Evolutionary conservation across 345 rosid genomes (phyloP).

Genomic region (Sisymbrium altissimum): DNA sequence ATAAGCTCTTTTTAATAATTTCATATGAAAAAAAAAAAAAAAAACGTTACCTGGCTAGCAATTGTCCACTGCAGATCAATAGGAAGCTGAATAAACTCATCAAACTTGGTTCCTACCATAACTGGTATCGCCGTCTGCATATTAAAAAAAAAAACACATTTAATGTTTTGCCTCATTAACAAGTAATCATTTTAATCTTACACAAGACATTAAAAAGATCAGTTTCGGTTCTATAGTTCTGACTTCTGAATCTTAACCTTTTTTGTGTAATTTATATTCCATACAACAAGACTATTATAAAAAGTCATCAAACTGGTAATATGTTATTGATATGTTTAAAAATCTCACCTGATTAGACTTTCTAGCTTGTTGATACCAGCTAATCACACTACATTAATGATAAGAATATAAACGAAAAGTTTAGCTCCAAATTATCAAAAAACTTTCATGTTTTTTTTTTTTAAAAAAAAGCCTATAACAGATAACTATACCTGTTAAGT

Average conservation of each 20-base stretch:
- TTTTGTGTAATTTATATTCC: background rate
- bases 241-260: too few relatives aligned
- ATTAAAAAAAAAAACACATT: background rate
- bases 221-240: background rate
- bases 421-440: background rate
- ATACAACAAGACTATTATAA: background rate
- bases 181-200: background rate
- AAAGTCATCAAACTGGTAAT: background rate
- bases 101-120: slow-evolving; percentile 85
- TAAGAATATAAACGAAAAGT: background rate
- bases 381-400: slow-evolving; percentile 53
- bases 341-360: slow-evolving; percentile 64
- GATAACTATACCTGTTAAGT: slow-evolving; percentile 43
- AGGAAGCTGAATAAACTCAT: slow-evolving; percentile 92
- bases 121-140: slow-evolving; percentile 78
- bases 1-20: too few relatives aligned
- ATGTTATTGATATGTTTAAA: background rate
- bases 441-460: background rate
- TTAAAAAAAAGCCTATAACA: background rate
- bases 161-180: background rate
- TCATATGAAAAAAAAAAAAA: background rate
- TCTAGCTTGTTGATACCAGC: slow-evolving; percentile 81
- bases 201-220: background rate
- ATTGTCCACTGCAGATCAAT: slow-evolving; percentile 85
- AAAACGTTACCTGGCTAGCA: slow-evolving; percentile 65